phyloP scores from a whole-genome alignment of 192 early-diverging fungal genomes.

The Geosiphon pyriformis region DNA sequence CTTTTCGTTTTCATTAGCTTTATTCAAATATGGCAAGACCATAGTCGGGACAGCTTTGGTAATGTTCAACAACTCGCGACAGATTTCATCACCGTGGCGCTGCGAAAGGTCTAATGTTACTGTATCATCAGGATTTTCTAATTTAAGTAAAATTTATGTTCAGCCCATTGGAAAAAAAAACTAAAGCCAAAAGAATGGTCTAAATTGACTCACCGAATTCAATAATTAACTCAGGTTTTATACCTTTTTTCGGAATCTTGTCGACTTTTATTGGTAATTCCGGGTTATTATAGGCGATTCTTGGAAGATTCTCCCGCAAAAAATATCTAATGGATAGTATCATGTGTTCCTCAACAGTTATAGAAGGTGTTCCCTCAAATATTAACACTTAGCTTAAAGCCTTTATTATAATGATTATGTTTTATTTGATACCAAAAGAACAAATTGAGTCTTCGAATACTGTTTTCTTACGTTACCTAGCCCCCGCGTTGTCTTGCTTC shows the following conservation, averaged over 20 bases:
- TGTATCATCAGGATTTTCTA: not conserved
- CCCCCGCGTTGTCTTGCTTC: constrained; percentile 42
- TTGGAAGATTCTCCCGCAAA: constrained; percentile 45
- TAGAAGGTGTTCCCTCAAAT: too few species aligned
- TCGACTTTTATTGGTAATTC: constrained; percentile 39
- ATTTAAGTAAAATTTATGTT: not conserved
- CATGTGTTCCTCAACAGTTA: too few species aligned
- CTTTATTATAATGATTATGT: not conserved
- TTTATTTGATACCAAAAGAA: too few species aligned
- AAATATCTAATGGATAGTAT: constrained; percentile 42
- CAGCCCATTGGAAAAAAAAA: not conserved
- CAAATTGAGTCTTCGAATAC: too few species aligned
- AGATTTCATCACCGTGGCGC: constrained; percentile 1
- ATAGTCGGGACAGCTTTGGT: constrained; percentile 12
- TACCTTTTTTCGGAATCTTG: constrained; percentile 34
- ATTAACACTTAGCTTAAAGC: not conserved
- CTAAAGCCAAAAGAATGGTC: not conserved
- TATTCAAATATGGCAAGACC: not conserved
- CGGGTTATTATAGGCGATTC: constrained; percentile 54
- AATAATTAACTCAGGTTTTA: constrained; percentile 41
- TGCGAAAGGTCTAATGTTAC: not conserved
- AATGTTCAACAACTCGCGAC: constrained; percentile 6
- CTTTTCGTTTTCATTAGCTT: too few species aligned
- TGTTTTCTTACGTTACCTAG: constrained; percentile 35
- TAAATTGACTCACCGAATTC: constrained; percentile 42